Conservation (phyloP, 495 filamentous ascomycete genomes). For the Thozetella sp. region DNA sequence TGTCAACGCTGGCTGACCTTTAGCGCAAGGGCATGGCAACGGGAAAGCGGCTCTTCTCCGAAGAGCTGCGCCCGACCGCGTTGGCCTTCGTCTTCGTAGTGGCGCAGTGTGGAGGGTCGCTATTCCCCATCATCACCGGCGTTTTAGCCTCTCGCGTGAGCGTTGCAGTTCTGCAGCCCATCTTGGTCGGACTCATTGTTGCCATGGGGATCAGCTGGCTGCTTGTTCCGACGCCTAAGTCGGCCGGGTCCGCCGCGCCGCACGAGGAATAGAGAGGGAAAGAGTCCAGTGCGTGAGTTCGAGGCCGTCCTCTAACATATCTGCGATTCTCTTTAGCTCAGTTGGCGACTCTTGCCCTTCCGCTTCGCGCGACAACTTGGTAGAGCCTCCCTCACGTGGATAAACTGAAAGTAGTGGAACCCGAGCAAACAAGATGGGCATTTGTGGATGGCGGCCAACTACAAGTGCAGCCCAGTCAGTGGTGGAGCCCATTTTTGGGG, state of each 20-base stretch:
- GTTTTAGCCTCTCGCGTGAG: constrained; percentile 44
- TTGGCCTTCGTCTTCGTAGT: constrained; percentile 48
- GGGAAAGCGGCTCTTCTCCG: constrained; percentile 37
- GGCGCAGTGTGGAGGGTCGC: constrained; percentile 48
- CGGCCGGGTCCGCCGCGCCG: not conserved
- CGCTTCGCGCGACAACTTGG: too few species aligned
- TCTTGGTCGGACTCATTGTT: constrained; percentile 46
- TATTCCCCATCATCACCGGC: constrained; percentile 54
- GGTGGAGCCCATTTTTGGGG: too few species aligned
- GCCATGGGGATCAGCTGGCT: constrained; percentile 44
- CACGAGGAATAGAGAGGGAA: not conserved
- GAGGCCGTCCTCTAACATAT: too few species aligned
- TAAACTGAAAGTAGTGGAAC: too few species aligned
- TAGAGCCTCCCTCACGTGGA: too few species aligned
- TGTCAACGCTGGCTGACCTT: constrained; percentile 2
- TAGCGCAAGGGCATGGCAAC: constrained; percentile 33
- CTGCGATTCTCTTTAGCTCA: too few species aligned
- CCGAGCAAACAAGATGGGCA: too few species aligned
- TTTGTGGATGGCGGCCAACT: too few species aligned
- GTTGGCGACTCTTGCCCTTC: too few species aligned
- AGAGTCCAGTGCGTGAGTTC: too few species aligned
- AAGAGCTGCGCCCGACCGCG: constrained; percentile 38
- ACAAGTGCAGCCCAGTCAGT: too few species aligned
- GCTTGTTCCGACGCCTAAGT: constrained; percentile 34
- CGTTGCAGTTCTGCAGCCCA: constrained; percentile 50